A percentile compares a stretch with the other conserved stretches of the same genome.
These are phyloP conservation scores for Metarhizium brunneum DNA, from an alignment of 2,329 filamentous ascomycete species.

Conservation along the genomic window DNA sequence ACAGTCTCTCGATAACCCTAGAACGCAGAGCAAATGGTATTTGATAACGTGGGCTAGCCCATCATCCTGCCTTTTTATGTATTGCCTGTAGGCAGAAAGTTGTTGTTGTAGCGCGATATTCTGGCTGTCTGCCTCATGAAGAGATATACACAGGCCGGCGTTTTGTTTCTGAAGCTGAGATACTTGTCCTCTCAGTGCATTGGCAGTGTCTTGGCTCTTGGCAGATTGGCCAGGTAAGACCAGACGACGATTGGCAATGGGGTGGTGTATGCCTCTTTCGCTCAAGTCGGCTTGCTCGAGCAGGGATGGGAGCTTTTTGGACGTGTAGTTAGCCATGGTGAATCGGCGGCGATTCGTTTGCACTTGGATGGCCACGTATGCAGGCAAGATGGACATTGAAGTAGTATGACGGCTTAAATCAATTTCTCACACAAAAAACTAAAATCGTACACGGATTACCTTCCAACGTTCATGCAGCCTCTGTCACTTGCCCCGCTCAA, in stretches of 20 bases:
- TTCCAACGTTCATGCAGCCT: neutral
- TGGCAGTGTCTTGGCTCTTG: neutral
- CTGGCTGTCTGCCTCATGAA: constrained; percentile 2
- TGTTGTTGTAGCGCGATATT: neutral
- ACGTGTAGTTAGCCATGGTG: neutral
- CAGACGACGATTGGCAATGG: neutral
- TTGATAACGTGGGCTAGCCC: neutral
- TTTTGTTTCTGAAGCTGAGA: constrained; percentile 4
- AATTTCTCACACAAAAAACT: no score
- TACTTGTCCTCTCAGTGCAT: neutral
- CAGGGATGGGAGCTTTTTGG: neutral
- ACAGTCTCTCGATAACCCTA: constrained; percentile 4
- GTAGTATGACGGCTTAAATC: neutral
- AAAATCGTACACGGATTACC: no score
- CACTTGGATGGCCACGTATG: no score
- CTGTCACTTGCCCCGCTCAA: neutral
- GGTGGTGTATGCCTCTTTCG: neutral
- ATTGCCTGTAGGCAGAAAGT: neutral
- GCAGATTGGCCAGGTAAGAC: neutral
- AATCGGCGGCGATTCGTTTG: neutral
- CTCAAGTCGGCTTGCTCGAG: neutral
- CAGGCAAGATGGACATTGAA: neutral
- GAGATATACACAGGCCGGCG: neutral
- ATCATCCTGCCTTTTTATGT: neutral
- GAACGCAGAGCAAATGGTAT: constrained; percentile 4